A percentile compares a stretch with the other conserved stretches of the same genome.
Conservation (phyloP, 2,329 filamentous ascomycete genomes). For the Helotiales sp. region DNA sequence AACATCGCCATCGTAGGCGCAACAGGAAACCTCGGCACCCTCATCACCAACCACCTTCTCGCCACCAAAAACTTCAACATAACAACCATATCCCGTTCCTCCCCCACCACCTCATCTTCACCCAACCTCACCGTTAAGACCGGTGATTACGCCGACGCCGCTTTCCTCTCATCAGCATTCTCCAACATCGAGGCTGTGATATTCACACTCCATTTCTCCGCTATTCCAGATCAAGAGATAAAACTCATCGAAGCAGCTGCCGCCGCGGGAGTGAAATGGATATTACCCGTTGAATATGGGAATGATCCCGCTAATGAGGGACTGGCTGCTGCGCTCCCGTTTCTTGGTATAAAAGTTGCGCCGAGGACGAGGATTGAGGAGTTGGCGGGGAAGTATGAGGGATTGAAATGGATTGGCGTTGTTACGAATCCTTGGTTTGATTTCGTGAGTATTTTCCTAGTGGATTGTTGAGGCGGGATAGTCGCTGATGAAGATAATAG, state of each 20-base stretch:
- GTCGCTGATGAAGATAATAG: not conserved
- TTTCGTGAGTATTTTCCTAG: not conserved
- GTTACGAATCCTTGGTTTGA: not conserved
- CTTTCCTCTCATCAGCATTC: not conserved
- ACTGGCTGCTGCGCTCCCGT: not conserved
- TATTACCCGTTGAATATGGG: not conserved
- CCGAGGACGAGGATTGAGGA: not conserved
- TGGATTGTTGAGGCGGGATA: too few relatives aligned
- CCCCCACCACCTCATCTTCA: not conserved
- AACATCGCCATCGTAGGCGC: not conserved
- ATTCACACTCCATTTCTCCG: not conserved
- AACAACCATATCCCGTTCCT: not conserved
- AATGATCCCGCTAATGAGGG: not conserved
- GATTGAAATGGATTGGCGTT: not conserved
- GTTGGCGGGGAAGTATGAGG: not conserved
- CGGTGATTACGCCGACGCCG: not conserved
- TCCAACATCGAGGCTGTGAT: not conserved
- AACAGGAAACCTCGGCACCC: not conserved
- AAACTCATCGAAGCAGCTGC: not conserved
- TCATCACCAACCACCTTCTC: not conserved
- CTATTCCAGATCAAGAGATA: not conserved
- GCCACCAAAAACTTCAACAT: not conserved
- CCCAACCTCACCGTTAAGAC: not conserved
- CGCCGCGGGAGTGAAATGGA: not conserved
- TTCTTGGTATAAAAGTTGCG: not conserved